These are phyloP conservation scores for Suhomyces coccinellae DNA, from an alignment of 1,139 yeast species.

Conservation along the genomic window DNA sequence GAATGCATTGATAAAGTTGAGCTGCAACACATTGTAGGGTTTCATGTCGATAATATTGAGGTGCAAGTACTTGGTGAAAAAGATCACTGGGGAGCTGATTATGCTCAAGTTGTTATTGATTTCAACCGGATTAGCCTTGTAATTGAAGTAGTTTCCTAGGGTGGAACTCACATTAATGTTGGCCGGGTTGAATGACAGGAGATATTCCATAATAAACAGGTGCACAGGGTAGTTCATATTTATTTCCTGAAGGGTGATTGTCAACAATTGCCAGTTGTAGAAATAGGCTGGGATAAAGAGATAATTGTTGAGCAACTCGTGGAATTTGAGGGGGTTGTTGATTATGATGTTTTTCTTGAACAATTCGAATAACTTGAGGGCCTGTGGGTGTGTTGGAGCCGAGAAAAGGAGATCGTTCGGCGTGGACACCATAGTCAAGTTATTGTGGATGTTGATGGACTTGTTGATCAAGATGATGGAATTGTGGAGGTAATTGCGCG, in stretches of 20 bases:
- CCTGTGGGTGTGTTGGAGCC: slow-evolving; percentile 6
- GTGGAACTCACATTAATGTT: slow-evolving; percentile 24
- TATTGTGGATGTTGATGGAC: slow-evolving; percentile 26
- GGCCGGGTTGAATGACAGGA: slow-evolving; percentile 9
- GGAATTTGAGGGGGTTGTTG: slow-evolving; percentile 46
- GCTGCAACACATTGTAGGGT: slow-evolving; percentile 16
- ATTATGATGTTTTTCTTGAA: slow-evolving; percentile 46
- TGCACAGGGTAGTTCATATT: slow-evolving; percentile 16
- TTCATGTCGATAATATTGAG: slow-evolving; percentile 14
- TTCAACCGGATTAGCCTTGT: slow-evolving; percentile 22
- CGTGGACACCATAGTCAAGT: slow-evolving; percentile 10
- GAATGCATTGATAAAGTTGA: slow-evolving; percentile 19
- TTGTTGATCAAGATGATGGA: slow-evolving; percentile 48
- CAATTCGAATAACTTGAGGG: slow-evolving; percentile 29
- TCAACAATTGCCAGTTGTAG: slow-evolving; percentile 43
- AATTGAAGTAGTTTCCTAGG: slow-evolving; percentile 15
- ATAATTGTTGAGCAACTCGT: slow-evolving; percentile 44
- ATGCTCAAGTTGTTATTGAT: slow-evolving; percentile 27
- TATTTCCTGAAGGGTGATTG: slow-evolving; percentile 40
- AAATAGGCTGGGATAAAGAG: slow-evolving; percentile 38
- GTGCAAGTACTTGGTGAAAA: slow-evolving; percentile 33
- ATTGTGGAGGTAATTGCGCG: slow-evolving; percentile 46
- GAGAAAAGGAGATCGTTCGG: slow-evolving; percentile 7
- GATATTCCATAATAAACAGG: slow-evolving; percentile 12
- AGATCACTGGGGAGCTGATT: slow-evolving; percentile 46